phyloP scores from a whole-genome alignment of 2,329 filamentous ascomycete genomes.

The Fusarium sarcochroum region DNA sequence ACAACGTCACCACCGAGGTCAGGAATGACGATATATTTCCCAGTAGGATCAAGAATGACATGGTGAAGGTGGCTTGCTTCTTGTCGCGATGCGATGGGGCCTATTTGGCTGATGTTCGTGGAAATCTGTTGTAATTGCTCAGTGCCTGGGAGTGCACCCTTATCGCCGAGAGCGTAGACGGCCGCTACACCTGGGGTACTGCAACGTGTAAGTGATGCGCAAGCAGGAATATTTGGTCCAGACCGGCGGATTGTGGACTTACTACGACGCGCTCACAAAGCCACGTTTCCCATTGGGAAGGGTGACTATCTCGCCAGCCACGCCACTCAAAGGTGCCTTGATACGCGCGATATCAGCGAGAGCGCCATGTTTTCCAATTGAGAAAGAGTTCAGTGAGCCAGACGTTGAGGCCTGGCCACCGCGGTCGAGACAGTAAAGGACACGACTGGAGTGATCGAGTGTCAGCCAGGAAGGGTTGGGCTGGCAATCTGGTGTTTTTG shows the following conservation, averaged over 20 bases:
- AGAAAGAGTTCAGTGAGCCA: constrained; percentile 45
- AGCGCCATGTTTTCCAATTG: constrained; percentile 16
- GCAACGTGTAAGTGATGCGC: background rate
- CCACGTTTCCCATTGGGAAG: constrained; percentile 30
- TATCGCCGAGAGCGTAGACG: constrained; percentile 28
- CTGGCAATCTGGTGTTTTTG: constrained; percentile 29
- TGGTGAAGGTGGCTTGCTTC: constrained; percentile 45
- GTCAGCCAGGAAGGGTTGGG: constrained; percentile 41
- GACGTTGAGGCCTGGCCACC: constrained; percentile 18
- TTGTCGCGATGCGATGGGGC: constrained; percentile 39
- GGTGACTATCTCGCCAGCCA: constrained; percentile 40
- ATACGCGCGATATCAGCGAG: constrained; percentile 31
- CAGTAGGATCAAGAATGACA: constrained; percentile 43
- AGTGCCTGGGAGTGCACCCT: constrained; percentile 35
- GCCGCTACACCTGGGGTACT: constrained; percentile 37
- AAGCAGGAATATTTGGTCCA: accelerated
- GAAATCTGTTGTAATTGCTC: constrained; percentile 36
- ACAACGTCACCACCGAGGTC: constrained; percentile 42
- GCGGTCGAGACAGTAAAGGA: constrained; percentile 45
- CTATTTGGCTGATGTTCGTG: constrained; percentile 36
- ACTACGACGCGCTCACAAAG: constrained; percentile 44
- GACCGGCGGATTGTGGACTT: background rate
- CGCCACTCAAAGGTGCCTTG: constrained; percentile 26
- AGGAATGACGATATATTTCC: constrained; percentile 39
- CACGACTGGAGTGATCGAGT: constrained; percentile 24